Base-by-base conservation (phyloP, 495 filamentous ascomycete genomes). In the Trichoderma erinaceum region DNA sequence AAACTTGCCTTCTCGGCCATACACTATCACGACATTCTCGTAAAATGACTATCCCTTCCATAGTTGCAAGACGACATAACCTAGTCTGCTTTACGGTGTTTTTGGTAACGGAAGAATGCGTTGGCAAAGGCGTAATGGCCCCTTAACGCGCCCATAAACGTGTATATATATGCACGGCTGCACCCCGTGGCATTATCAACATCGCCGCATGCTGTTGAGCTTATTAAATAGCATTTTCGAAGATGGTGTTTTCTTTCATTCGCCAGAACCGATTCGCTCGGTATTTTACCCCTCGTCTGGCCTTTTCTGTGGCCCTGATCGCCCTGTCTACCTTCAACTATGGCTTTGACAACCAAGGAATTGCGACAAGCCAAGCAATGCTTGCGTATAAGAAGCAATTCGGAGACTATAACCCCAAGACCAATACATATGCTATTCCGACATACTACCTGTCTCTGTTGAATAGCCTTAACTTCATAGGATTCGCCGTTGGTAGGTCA, bases 341-440 rank as follows among this genome's bases (percentile, higher is more conserved):
- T 74, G 76, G 76, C 13, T 73, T 78, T 66, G 75, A 75, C 64
- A 73, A 78, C 38, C 75, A 76, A 56, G 76, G 71, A 0, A 75
- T 79, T 65, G 71, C 72, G 2, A 73, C 75, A 0, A 71, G 71
- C 11, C 77, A 78, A 66, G 75, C 77, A 1, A 79, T 77, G 76
- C 67, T 71, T 41, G 48, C 75, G 0, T 79, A 75, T 58, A 68
- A 64, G 0, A 70, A 68, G 50, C 72, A 77, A 63, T 79, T 79
- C 46, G 77, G 77, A 16, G 66, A 68, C 8, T 78, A 75, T 63
- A 41, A 74, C 58, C 66, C 68, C 12, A 69, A 27, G 29, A 75
- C 67, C 10, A 63, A 70, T 3, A 65, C 63, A 0, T 77, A 71
- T 66, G 64, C 64, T 12, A n/a, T 77, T 4, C 58, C 66, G 23